phyloP scores from a whole-genome alignment of 176 grass and related monocot species.

The Alopecurus myosuroides region DNA sequence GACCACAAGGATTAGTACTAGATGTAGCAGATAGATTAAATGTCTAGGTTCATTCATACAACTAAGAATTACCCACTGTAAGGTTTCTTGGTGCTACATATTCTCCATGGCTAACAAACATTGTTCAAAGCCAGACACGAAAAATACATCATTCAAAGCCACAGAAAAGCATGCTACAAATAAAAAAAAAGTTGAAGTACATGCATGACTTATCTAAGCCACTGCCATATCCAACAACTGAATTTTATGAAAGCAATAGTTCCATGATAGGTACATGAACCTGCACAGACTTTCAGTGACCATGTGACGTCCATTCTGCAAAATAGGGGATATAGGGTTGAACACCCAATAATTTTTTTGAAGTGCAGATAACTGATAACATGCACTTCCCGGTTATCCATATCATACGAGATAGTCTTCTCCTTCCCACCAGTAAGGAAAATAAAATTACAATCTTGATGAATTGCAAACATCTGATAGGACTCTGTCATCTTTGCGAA shows the following conservation, averaged over 20 bases:
- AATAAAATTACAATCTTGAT: constrained; percentile 11
- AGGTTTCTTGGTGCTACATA: background rate
- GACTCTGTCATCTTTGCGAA: background rate
- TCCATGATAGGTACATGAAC: background rate
- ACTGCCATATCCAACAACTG: background rate
- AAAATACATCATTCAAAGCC: background rate
- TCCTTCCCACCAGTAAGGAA: background rate
- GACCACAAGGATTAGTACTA: background rate
- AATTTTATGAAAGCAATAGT: background rate
- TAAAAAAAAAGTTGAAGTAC: background rate
- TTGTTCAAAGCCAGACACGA: background rate
- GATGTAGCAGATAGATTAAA: background rate
- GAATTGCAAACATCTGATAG: background rate
- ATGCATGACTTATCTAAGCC: background rate
- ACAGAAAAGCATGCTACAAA: background rate
- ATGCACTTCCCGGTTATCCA: background rate
- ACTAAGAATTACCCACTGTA: background rate
- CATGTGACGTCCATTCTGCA: background rate
- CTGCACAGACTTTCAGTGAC: background rate
- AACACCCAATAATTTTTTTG: background rate
- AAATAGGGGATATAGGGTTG: constrained; percentile 1
- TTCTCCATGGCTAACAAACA: background rate
- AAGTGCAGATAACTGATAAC: background rate
- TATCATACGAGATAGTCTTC: constrained; percentile 7
- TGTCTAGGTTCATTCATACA: background rate